Evolutionary conservation across 352 stramenopile species (phyloP), one percentile per base, ranked within the genome.

Genomic region (Albugo laibachii): DNA sequence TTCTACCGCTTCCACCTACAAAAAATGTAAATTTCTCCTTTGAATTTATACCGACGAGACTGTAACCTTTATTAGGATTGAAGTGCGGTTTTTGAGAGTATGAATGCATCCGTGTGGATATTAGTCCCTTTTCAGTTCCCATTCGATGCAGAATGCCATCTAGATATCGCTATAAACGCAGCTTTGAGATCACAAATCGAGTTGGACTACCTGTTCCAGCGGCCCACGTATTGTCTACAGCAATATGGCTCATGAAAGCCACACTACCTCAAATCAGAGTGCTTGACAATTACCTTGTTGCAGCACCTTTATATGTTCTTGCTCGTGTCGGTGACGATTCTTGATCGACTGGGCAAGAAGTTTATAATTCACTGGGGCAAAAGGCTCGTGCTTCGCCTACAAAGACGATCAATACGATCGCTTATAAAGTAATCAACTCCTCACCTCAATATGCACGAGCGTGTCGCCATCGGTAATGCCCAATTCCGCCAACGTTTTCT

Each of bases 301-400:
- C 53, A 80, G 69, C 65, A 88, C 84, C 57, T 85, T 78, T 47
- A 88, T 47, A 52, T 85, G 85, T 13, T 66, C 53, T 50, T 87
- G 71, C 48, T 92, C 76, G 47, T 92, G 76, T 56, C 77, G 78
- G 45, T 73, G 67, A 40, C 69, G 78, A 36, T 55, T 73, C 46
- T 78, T 76, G 47, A 91, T 83, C 41, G 69, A 73, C 48, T 91
- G 69, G 10, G 78, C 78, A 41, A 91, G 61, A 38, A 66, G 45
- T 55, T 80, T 81, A 63, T 91, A 91, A 61, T 91, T 88, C 36
- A 91, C 65, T 15, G 75, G 73, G 36, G 79, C 75, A 54, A 91
- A 91, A n/a, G 78, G 78, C 57, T 91, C 74, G 31, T 91, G 78
- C 13, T 73, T 58, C 21, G 75, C 57, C 65, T 68, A 37, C 18